Evolutionary conservation across 768 basidiomycete species (phyloP), one percentile per base, ranked within the genome.

Genomic region (Suillus sp.): DNA sequence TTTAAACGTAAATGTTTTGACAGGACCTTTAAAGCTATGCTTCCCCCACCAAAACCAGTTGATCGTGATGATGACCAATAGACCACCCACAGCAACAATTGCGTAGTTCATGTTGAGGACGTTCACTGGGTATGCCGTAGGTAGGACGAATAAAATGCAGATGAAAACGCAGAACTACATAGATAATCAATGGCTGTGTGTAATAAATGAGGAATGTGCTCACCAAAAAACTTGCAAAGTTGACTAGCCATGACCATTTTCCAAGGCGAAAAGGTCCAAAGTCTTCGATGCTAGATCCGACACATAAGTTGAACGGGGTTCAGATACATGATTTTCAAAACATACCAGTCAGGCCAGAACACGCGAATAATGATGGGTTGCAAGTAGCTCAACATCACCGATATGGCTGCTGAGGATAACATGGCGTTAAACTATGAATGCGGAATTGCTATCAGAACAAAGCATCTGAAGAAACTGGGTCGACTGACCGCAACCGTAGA

Each of bases 41-140:
- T 78, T 75, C 13, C 84, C 83, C 84, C 83, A 85, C 47, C 77
- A 64, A 8, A 75, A 25, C 84, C 84, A 85, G 35, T 79, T 80
- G 1, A 78, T 37, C 6, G 72, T 70, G 20, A 85, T 83, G n/a
- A 86, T 67, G 37, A 84, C 35, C 30, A 78, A 64, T 13, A 85
- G 73, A 0, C 74, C 82, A 4, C 83, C 84, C n/a, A 86, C 75
- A 5, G 84, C 84, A 4, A 86, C 78, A 57, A 86, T 74, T 0
- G 85, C 77, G 63, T 87, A 86, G 71, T 86, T 86, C 85, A 86
- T 87, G 70, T 84, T 82, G 55, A 79, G 69, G 54, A 74, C 65
- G 47, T 73, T 81, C 25, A 84, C 84, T 0, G 84, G 86, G 57
- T 77, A 78, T 1, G 81, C 77, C n/a, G 86, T 86, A 7, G 84